Evolutionary conservation across 2,329 filamentous ascomycete genomes (phyloP).

Genomic region (Aspergillus sp.): DNA sequence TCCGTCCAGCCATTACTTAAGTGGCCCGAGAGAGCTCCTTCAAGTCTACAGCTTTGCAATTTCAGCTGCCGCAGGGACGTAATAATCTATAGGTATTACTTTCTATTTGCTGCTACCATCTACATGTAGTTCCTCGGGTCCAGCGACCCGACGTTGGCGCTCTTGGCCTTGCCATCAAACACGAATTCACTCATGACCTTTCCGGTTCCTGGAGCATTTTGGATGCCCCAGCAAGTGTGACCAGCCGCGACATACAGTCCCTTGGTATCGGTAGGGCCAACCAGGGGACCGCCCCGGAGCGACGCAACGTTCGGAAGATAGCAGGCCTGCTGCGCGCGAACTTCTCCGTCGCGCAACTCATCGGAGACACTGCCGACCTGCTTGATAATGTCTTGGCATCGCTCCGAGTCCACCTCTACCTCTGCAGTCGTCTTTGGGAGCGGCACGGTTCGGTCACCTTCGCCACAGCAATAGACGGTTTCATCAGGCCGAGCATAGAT

Average conservation of each 20-base stretch:
- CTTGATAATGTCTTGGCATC: constrained; percentile 78
- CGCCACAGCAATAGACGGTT: constrained; percentile 90
- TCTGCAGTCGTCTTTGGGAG: constrained; percentile 68
- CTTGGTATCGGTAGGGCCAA: constrained; percentile 64
- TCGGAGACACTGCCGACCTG: constrained; percentile 55
- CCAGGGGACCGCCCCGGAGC: constrained; percentile 58
- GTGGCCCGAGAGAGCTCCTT: constrained; percentile 18
- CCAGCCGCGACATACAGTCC: constrained; percentile 77
- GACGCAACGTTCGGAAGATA: constrained; percentile 71
- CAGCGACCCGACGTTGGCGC: constrained; percentile 57
- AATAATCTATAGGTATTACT: background rate
- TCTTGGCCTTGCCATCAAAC: constrained; percentile 62
- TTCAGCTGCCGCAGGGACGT: background rate
- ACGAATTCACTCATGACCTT: constrained; percentile 72
- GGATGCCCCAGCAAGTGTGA: constrained; percentile 97
- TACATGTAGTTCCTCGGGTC: constrained; percentile 56
- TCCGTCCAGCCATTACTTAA: constrained; percentile 22
- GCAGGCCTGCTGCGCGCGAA: constrained; percentile 77
- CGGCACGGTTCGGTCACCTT: constrained; percentile 67
- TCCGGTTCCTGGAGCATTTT: constrained; percentile 85
- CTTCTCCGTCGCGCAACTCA: constrained; percentile 56
- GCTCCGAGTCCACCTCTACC: constrained; percentile 63
- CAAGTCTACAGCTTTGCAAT: no score
- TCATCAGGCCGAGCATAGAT: constrained; percentile 85
- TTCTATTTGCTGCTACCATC: constrained; percentile 1